phyloP scores from a whole-genome alignment of 768 basidiomycete genomes.

The Lentinula lateritia region DNA sequence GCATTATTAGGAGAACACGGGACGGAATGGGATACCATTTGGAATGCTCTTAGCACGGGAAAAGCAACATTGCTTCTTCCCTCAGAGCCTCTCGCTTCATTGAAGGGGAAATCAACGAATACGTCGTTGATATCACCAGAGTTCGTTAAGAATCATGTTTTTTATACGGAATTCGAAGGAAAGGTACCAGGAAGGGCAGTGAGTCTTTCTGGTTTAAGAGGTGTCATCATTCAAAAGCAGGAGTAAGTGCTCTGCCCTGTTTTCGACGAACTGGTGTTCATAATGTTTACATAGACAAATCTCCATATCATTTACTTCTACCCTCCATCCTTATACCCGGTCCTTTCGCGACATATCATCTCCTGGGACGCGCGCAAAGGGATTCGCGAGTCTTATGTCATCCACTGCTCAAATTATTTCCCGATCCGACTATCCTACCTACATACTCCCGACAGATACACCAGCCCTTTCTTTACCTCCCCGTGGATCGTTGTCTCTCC shows the following conservation, averaged over 20 bases:
- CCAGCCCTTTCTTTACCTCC: slow-evolving; percentile 46
- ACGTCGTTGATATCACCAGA: slow-evolving; percentile 55
- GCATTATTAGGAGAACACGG: slow-evolving; percentile 51
- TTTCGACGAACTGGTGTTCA: neutral
- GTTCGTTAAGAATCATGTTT: slow-evolving; percentile 80
- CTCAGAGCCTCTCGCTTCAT: slow-evolving; percentile 43
- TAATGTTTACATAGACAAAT: slow-evolving; percentile 6
- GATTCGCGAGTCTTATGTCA: slow-evolving; percentile 49
- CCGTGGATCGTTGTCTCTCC: slow-evolving; percentile 19
- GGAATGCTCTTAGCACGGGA: slow-evolving; percentile 54
- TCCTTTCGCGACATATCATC: slow-evolving; percentile 13
- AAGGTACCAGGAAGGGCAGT: slow-evolving; percentile 33
- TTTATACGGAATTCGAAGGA: slow-evolving; percentile 28
- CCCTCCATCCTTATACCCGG: slow-evolving; percentile 12
- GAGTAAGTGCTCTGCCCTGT: slow-evolving; percentile 11
- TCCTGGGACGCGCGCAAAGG: slow-evolving; percentile 27
- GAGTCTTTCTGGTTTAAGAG: slow-evolving; percentile 82
- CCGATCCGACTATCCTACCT: slow-evolving; percentile 41
- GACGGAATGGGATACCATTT: slow-evolving; percentile 69
- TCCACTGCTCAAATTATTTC: slow-evolving; percentile 22
- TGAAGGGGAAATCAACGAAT: slow-evolving; percentile 10
- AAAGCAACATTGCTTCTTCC: slow-evolving; percentile 87
- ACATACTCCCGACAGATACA: slow-evolving; percentile 35
- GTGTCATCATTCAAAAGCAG: slow-evolving; percentile 52
- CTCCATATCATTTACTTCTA: slow-evolving; percentile 12